These are phyloP conservation scores for Nitzschia sp. DNA, from an alignment of 108 stramenopile genomes.

Conservation along the genomic window DNA sequence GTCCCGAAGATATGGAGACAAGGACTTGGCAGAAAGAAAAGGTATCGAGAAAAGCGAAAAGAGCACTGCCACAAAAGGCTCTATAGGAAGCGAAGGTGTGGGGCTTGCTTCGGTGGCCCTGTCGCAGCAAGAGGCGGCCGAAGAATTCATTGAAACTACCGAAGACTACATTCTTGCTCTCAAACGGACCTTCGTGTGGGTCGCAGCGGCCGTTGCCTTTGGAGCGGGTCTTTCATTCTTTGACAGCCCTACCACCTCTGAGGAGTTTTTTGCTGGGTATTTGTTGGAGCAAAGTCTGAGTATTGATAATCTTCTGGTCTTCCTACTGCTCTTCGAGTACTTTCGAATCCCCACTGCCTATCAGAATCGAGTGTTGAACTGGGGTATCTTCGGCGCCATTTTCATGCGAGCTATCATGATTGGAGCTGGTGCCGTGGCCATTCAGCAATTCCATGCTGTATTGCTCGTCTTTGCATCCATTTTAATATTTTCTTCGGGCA, in stretches of 20 bases:
- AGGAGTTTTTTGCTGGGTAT: constrained; percentile 90
- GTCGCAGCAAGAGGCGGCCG: neutral
- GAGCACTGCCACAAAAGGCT: neutral
- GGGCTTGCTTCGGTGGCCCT: neutral
- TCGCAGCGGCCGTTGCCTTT: constrained; percentile 64
- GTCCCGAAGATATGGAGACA: neutral
- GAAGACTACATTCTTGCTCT: constrained; percentile 40
- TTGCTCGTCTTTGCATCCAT: constrained; percentile 87
- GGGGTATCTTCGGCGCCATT: constrained; percentile 88
- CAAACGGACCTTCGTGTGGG: constrained; percentile 67
- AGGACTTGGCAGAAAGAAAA: neutral
- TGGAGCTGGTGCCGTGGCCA: constrained; percentile 84
- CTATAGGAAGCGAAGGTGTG: neutral
- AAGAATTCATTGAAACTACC: too few relatives aligned
- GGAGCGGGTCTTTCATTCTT: constrained; percentile 41
- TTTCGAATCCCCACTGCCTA: constrained; percentile 70
- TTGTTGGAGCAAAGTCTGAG: constrained; percentile 85
- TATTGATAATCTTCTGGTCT: constrained; percentile 92
- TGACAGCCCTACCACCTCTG: constrained; percentile 38
- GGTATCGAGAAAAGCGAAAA: neutral
- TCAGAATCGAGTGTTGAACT: constrained; percentile 83
- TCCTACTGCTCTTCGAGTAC: constrained; percentile 87
- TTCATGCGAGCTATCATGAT: constrained; percentile 95
- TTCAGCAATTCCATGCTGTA: constrained; percentile 84
- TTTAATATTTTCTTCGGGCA: constrained; percentile 74